Percentiles rank a stretch among this genome's conserved stretches.
Evolutionary conservation across 179 eudicot species (phyloP).

Genomic region (Drosera spatulata): DNA sequence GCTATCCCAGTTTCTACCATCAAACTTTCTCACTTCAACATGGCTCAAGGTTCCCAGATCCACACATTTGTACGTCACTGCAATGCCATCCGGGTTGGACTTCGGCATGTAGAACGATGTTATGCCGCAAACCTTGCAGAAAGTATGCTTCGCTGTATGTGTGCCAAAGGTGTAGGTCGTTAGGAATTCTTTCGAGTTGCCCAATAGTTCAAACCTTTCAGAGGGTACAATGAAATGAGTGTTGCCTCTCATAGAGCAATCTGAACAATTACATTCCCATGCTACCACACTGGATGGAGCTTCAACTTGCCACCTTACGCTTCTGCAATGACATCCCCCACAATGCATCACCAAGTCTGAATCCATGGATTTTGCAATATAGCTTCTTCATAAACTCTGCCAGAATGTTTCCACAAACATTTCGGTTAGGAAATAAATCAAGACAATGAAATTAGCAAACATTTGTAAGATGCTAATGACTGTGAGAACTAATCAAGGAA

Average conservation of each 20-base stretch:
- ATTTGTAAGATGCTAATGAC: too few species aligned
- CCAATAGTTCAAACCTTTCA: conserved; percentile 36
- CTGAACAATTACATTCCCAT: conserved; percentile 74
- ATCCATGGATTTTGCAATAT: conserved; percentile 11
- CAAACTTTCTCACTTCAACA: conserved; percentile 47
- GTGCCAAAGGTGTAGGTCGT: conserved; percentile 75
- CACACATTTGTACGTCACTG: conserved; percentile 52
- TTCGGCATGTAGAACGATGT: conserved; percentile 79
- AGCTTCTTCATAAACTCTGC: too few species aligned
- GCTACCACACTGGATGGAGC: conserved; percentile 44
- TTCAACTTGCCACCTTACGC: conserved; percentile 44
- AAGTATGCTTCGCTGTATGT: conserved; percentile 80
- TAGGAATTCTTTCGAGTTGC: conserved; percentile 48
- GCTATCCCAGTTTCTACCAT: conserved; percentile 41
- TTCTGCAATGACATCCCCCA: conserved; percentile 81
- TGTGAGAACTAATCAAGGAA: too few species aligned
- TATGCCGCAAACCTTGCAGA: conserved; percentile 75
- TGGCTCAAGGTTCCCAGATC: conserved; percentile 54
- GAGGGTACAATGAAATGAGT: conserved; percentile 59
- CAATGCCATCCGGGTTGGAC: conserved; percentile 80
- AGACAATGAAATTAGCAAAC: too few species aligned
- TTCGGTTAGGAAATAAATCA: too few species aligned
- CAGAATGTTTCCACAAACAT: too few species aligned
- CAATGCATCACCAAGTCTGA: conserved; percentile 34
- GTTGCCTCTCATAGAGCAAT: conserved; percentile 78